Base-by-base conservation (phyloP, 2,329 filamentous ascomycete genomes). In the Mariannaea elegans region DNA sequence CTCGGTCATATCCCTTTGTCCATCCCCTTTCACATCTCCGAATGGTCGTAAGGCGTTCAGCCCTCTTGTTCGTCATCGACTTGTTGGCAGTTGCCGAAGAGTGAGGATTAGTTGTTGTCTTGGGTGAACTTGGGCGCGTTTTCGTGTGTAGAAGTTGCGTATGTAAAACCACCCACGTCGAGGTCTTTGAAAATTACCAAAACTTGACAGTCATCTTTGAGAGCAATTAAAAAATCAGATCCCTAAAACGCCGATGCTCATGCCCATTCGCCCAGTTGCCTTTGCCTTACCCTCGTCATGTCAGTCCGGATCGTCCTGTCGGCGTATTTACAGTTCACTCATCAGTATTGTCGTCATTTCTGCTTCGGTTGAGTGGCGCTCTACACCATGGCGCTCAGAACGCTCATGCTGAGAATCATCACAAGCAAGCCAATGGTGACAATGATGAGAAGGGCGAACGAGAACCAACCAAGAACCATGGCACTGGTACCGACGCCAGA, bases 381-480 rank as follows among this genome's bases (percentile, higher is more conserved):
- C 68, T 67, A 71, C 62, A 77, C 80, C 73, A 87, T 78, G 70
- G 90, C 84, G 68, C 87, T 84, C 65, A 97, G 80, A 56, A 97
- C 84, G 68, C 89, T 86, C 74, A 97, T 95, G 79, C 93, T 97
- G 76, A 98, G 81, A 71, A 97, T 97, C 93, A 98, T 98, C 72
- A 97, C 91, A 63, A 99, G 81, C 77, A 98, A 78, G 56, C 94
- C 95, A 72, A 98, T 95, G 47, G 94, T 98, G 52, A 98, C 94
- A 63, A 98, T 90, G 70, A 99, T 97, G 65, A 99, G 84, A 52
- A 98, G 78, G 19, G 92, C 90, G 73, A 99, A 98, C 39, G 92
- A 92, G 78, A 99, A 98, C 95, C 95, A 99, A 59, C 95, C 95
- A 72, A 99, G 84, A 16, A 97, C 92, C 92, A 99, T 98, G 56